A percentile compares a stretch with the other conserved stretches of the same genome.
phyloP scores from a whole-genome alignment of 169 alveolate species.

The Blepharisma undulans region DNA sequence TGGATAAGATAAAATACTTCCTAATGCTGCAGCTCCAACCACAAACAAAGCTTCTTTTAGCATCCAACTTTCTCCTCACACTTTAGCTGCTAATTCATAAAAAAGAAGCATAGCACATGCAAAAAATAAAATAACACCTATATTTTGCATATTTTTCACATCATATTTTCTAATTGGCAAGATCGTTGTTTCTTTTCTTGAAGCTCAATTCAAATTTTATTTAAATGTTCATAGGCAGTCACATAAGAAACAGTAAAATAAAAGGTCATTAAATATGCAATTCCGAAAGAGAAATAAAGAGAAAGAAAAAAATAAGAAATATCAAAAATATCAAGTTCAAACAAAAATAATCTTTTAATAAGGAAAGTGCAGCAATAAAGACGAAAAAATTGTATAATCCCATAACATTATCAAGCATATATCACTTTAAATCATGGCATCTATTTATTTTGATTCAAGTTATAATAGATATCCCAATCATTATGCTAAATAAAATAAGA shows the following conservation, averaged over 20 bases:
- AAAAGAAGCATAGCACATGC: not conserved
- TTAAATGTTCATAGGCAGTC: not conserved
- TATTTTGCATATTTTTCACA: not conserved
- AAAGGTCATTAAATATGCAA: not conserved
- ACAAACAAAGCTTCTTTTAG: not conserved
- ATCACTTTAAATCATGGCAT: not conserved
- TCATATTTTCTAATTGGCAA: not conserved
- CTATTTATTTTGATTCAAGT: not conserved
- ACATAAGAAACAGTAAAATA: not conserved
- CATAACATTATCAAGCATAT: not conserved
- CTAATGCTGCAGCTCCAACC: not conserved
- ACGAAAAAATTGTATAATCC: not conserved
- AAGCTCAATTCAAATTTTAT: not conserved
- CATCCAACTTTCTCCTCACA: not conserved
- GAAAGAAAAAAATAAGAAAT: not conserved
- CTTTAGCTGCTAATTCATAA: not conserved
- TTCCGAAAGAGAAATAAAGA: not conserved
- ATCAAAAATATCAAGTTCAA: not conserved
- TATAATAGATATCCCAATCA: not conserved
- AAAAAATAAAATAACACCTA: not conserved
- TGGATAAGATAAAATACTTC: not conserved
- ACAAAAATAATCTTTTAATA: not conserved
- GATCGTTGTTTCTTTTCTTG: not conserved
- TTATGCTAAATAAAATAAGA: too few species aligned
- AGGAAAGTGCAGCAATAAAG: not conserved